Evolutionary conservation across 2,329 filamentous ascomycete species (phyloP).

Genomic region (Taxawa tesnikishii): DNA sequence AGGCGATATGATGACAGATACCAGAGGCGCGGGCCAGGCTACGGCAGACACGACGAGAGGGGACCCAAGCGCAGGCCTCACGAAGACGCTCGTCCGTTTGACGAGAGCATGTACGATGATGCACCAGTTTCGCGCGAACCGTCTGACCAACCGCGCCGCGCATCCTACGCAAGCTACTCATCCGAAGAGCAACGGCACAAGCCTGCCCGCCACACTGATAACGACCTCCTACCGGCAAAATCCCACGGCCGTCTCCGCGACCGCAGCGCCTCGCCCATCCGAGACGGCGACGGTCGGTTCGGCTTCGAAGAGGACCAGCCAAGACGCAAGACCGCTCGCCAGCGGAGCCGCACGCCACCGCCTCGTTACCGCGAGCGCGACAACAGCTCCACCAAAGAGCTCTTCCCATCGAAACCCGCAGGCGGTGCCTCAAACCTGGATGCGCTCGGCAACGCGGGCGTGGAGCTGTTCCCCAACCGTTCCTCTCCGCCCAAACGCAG

Average conservation of each 20-base stretch:
- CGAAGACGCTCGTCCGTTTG: too few relatives aligned
- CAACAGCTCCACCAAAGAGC: slow-evolving; percentile 5
- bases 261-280: slow-evolving; percentile 46
- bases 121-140: slow-evolving; percentile 32
- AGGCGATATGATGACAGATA: slow-evolving; percentile 18
- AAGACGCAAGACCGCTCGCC: slow-evolving; percentile 27
- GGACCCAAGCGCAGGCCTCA: slow-evolving; percentile 24
- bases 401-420: slow-evolving; percentile 2
- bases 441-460: not conserved
- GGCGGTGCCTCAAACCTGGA: slow-evolving; percentile 5
- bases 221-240: slow-evolving; percentile 20
- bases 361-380: slow-evolving; percentile 9
- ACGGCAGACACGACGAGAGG: too few relatives aligned
- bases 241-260: slow-evolving; percentile 37
- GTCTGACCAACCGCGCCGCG: slow-evolving; percentile 17
- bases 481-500: slow-evolving; percentile 13
- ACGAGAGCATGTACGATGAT: slow-evolving; percentile 77
- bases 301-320: slow-evolving; percentile 39
- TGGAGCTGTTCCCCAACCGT: slow-evolving; percentile 8
- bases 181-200: slow-evolving; percentile 8
- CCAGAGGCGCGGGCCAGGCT: slow-evolving; percentile 39
- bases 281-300: slow-evolving; percentile 34
- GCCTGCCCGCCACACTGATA: slow-evolving; percentile 4
- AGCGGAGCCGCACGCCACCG: slow-evolving; percentile 27
- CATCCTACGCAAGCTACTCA: slow-evolving; percentile 12